Percentiles rank a stretch among this genome's conserved stretches.
These are phyloP conservation scores for Fusarium solani-melongenae DNA, from an alignment of 2,329 filamentous ascomycete genomes.

Conservation along the genomic window DNA sequence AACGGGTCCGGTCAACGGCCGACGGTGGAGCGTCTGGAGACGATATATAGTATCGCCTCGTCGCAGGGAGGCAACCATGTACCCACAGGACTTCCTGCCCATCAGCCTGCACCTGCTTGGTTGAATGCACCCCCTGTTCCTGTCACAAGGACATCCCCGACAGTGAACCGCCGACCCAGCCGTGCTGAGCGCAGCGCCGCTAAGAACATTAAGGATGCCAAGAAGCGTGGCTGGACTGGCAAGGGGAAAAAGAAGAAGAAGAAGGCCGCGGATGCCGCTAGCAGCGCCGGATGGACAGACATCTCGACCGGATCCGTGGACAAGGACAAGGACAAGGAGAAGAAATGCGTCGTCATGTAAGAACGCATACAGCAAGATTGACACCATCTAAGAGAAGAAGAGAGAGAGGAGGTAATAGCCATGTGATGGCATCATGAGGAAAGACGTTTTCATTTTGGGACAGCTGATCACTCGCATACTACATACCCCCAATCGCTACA, in stretches of 20 bases:
- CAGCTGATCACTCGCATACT: slow-evolving; percentile 29
- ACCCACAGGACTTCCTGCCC: slow-evolving; percentile 15
- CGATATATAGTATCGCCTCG: slow-evolving; percentile 58
- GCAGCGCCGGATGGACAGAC: slow-evolving; percentile 65
- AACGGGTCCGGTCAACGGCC: slow-evolving; percentile 52
- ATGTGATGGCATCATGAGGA: slow-evolving; percentile 4
- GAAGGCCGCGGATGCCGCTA: slow-evolving; percentile 54
- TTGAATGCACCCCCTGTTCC: slow-evolving; percentile 50
- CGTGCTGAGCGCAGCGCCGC: slow-evolving; percentile 70
- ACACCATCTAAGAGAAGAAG: not conserved
- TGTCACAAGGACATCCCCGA: slow-evolving; percentile 52
- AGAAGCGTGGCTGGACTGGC: slow-evolving; percentile 65
- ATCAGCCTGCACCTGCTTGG: slow-evolving; percentile 47
- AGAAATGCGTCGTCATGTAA: slow-evolving; percentile 67
- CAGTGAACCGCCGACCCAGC: slow-evolving; percentile 61
- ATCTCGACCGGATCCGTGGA: slow-evolving; percentile 49
- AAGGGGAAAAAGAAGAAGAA: slow-evolving; percentile 54
- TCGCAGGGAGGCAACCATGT: slow-evolving; percentile 27
- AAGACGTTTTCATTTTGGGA: slow-evolving; percentile 8
- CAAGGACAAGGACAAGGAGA: slow-evolving; percentile 57
- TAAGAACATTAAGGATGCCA: slow-evolving; percentile 72
- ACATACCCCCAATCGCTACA: slow-evolving; percentile 28
- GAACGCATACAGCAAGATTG: not conserved
- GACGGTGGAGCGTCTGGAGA: slow-evolving; percentile 65
- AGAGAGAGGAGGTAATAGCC: slow-evolving; percentile 12